These are phyloP conservation scores for Clavariopsis aquatica DNA, from an alignment of 495 filamentous ascomycete genomes.

Conservation along the genomic window DNA sequence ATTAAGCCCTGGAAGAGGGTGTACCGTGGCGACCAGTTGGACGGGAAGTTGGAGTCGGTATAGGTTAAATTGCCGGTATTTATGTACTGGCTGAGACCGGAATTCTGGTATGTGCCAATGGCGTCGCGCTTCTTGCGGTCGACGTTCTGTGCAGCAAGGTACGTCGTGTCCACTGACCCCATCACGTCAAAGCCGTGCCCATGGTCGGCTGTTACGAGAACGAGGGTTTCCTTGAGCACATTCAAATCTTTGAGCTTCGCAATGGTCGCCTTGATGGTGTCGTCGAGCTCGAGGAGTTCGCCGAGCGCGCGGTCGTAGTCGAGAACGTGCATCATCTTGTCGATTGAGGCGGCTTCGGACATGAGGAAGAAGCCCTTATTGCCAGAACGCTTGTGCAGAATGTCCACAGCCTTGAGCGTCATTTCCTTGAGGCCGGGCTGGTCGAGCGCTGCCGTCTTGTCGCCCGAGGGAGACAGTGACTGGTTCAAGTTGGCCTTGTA, in stretches of 20 bases:
- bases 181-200: slow-evolving; percentile 74
- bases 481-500: slow-evolving; percentile 63
- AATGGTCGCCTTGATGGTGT: slow-evolving; percentile 68
- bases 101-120: slow-evolving; percentile 65
- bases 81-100: slow-evolving; percentile 70
- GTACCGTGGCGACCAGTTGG: slow-evolving; percentile 76
- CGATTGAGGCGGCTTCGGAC: slow-evolving; percentile 73
- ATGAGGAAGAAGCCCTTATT: slow-evolving; percentile 75
- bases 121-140: slow-evolving; percentile 67
- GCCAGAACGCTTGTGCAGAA: slow-evolving; percentile 61
- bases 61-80: slow-evolving; percentile 49
- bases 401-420: slow-evolving; percentile 75
- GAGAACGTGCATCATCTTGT: slow-evolving; percentile 77
- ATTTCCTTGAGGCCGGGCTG: slow-evolving; percentile 77
- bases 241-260: slow-evolving; percentile 58
- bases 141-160: slow-evolving; percentile 58
- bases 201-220: slow-evolving; percentile 75
- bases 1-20: slow-evolving; percentile 65
- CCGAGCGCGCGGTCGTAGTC: slow-evolving; percentile 76
- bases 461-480: slow-evolving; percentile 64
- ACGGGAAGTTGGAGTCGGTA: slow-evolving; percentile 68
- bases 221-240: slow-evolving; percentile 63
- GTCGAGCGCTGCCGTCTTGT: slow-evolving; percentile 58
- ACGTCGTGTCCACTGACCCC: slow-evolving; percentile 58
- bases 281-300: slow-evolving; percentile 74